Evolutionary conservation across 371 early-diverging fungal species (phyloP), one percentile per base, ranked within the genome.

Genomic region (Actinomortierella wolfii): DNA sequence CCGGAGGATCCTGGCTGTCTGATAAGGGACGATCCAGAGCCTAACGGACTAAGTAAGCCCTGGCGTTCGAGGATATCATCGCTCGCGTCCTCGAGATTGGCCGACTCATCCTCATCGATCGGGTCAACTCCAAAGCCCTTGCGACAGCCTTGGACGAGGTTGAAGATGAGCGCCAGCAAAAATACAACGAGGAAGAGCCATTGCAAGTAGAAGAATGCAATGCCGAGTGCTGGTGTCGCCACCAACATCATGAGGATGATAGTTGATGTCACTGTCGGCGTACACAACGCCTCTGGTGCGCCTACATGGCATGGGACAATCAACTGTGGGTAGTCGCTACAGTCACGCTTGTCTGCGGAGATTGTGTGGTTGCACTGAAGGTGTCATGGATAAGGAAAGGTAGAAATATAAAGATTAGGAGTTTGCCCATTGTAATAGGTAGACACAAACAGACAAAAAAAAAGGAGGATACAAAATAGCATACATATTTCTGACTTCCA

Each of bases 401-500:
- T 14, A n/a, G 7, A 39, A 24, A 50, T 61, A 20, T 11, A 11
- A 7, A 28, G 9, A 53, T 21, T 40, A 56, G 24, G 14, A 20
- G 24, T 9, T 24, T 18, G 24, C 24, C 11, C 9, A 20, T 18
- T 18, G 47, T 47, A 21, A 21, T 9, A 5, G 3, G 8, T 0
- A 41, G 51, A 18, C n/a, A 2, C 29, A 44, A 15, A 39, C 20
- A 2, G 29, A 29, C 13, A 53, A 15, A 2, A 17, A 15, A 13
- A 24, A 23, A 58, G 7, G 44, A 18, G 44, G 20, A 7, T 51
- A 1, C 17, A 40, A 62, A 7, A n/a, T 4, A 24, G 69, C 85
- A 68, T 76, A 87, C 87, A 68, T 85, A 89, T 51, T 79, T 78
- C 70, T 89, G 89, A 56, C 83, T 84, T 40, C 89, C 88, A 76